Percentiles rank a stretch among this genome's conserved stretches.
Evolutionary conservation across 768 basidiomycete genomes (phyloP).

Genomic region (Agaricus subrufescens): DNA sequence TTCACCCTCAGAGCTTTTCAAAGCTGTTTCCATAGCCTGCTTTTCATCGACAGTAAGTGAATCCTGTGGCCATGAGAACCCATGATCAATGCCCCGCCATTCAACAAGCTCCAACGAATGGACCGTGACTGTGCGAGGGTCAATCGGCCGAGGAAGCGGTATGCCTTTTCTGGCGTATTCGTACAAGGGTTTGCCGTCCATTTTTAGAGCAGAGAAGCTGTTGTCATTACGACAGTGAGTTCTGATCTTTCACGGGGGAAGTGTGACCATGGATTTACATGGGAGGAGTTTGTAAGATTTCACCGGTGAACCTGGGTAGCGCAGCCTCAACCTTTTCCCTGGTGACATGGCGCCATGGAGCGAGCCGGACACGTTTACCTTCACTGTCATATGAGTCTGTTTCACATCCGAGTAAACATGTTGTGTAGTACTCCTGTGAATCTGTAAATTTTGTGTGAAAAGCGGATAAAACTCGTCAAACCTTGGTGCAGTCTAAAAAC

Average conservation of each 20-base stretch:
- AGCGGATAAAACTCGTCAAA: not conserved
- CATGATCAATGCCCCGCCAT: conserved; percentile 76
- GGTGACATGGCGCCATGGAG: conserved; percentile 83
- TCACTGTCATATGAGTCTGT: conserved; percentile 94
- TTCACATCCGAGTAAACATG: conserved; percentile 88
- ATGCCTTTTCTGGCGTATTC: conserved; percentile 92
- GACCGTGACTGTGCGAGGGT: conserved; percentile 77
- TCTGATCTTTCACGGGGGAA: conserved; percentile 7
- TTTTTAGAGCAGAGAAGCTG: conserved; percentile 97
- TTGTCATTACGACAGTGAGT: not conserved
- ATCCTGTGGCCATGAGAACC: conserved; percentile 73
- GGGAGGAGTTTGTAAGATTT: conserved; percentile 88
- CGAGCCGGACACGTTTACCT: conserved; percentile 72
- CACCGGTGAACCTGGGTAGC: conserved; percentile 73
- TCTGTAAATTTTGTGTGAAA: not conserved
- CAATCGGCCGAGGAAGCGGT: conserved; percentile 93
- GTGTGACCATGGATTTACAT: conserved; percentile 50
- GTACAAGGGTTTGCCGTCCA: conserved; percentile 94
- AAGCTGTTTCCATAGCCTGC: conserved; percentile 60
- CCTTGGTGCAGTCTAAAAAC: conserved; percentile 90
- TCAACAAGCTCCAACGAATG: conserved; percentile 73
- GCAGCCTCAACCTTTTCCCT: conserved; percentile 64
- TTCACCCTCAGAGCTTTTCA: conserved; percentile 43
- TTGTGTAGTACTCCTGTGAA: conserved; percentile 83
- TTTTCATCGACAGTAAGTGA: conserved; percentile 65